These are phyloP conservation scores for Tuber borchii DNA, from an alignment of 495 filamentous ascomycete species.

Conservation along the genomic window DNA sequence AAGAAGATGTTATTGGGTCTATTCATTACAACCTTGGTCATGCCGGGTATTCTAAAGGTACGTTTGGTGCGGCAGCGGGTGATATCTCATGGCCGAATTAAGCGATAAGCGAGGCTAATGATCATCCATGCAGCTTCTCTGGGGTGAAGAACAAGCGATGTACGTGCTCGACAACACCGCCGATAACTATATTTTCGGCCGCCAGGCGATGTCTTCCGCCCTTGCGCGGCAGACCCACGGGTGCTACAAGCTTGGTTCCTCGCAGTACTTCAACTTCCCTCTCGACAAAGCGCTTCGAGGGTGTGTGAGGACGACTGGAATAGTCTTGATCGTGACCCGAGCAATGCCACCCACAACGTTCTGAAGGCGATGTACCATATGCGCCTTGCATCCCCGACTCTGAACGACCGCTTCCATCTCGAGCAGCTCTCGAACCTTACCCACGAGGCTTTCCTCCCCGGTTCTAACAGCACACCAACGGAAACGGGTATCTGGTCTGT, in stretches of 20 bases:
- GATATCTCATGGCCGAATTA: not conserved
- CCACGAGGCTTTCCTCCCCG: constrained; percentile 48
- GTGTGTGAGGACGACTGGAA: constrained; percentile 55
- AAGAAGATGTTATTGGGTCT: constrained; percentile 57
- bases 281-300: constrained; percentile 52
- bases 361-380: constrained; percentile 63
- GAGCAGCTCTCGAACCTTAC: constrained; percentile 57
- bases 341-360: constrained; percentile 60
- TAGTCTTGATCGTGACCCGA: constrained; percentile 61
- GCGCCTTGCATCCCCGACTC: constrained; percentile 53
- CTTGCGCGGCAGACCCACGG: constrained; percentile 65
- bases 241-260: constrained; percentile 55
- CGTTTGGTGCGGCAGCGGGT: not conserved
- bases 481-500: constrained; percentile 66
- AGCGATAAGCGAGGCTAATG: constrained; percentile 3
- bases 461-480: constrained; percentile 52
- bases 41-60: constrained; percentile 62
- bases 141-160: constrained; percentile 66
- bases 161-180: constrained; percentile 64
- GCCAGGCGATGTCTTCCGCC: constrained; percentile 59
- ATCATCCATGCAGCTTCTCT: constrained; percentile 41
- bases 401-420: constrained; percentile 62
- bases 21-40: constrained; percentile 59
- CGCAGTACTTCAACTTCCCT: constrained; percentile 57
- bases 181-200: constrained; percentile 63